Percentiles rank a stretch among this genome's conserved stretches.
Evolutionary conservation across 2,329 filamentous ascomycete genomes (phyloP).

Genomic region (Penicillium palitans): DNA sequence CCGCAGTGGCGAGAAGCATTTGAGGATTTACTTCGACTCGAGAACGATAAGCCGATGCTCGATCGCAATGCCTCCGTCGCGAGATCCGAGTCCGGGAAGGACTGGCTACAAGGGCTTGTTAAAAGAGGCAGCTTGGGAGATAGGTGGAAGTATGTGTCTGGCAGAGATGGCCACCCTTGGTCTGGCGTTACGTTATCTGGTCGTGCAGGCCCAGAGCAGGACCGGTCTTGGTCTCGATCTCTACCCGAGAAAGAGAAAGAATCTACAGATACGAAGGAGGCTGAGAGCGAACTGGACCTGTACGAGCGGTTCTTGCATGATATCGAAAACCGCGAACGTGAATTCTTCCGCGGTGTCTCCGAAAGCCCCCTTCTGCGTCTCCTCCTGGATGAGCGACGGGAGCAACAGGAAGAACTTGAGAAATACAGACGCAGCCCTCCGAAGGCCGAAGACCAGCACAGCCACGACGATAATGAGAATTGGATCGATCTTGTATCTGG

Average conservation of each 20-base stretch:
- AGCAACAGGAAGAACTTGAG: constrained; percentile 25
- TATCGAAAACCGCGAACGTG: constrained; percentile 35
- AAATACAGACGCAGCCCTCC: constrained; percentile 10
- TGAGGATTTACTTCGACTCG: constrained; percentile 57
- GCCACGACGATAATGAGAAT: constrained; percentile 23
- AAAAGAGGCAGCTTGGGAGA: constrained; percentile 45
- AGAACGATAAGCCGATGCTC: constrained; percentile 47
- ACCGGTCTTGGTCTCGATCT: constrained; percentile 10
- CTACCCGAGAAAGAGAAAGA: constrained; percentile 19
- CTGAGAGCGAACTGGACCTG: constrained; percentile 53
- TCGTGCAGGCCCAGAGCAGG: constrained; percentile 5
- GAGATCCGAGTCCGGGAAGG: constrained; percentile 33
- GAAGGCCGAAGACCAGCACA: constrained; percentile 13
- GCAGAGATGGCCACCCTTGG: constrained; percentile 24
- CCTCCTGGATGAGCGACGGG: constrained; percentile 35
- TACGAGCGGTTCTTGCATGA: constrained; percentile 53
- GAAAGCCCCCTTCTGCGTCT: constrained; percentile 39
- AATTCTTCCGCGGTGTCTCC: constrained; percentile 29
- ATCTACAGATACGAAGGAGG: constrained; percentile 16
- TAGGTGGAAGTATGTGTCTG: constrained; percentile 37
- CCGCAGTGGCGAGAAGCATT: constrained; percentile 59
- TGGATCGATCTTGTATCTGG: constrained; percentile 33
- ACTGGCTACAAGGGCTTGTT: constrained; percentile 45
- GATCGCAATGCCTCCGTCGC: constrained; percentile 30
- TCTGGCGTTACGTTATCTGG: constrained; percentile 26